Evolutionary conservation across 1,284 basidiomycete species (phyloP), one percentile per base, ranked within the genome.

Genomic region (Xerocomus nothofagi): DNA sequence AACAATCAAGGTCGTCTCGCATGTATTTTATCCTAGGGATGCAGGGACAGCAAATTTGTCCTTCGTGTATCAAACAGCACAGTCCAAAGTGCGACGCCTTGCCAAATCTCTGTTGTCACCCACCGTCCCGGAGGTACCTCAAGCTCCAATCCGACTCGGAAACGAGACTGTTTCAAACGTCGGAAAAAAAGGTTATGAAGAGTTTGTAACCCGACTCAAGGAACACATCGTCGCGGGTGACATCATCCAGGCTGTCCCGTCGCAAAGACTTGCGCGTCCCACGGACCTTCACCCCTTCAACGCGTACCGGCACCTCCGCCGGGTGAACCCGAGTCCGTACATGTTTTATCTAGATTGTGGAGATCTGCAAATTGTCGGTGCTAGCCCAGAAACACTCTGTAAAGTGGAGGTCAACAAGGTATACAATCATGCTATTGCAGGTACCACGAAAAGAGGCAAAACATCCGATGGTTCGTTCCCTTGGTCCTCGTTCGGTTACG

Each of bases 301-400:
- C 73, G 93, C 89, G 12, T 98, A 95, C 69, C 81, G 97, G 21
- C 90, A 93, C 51, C 77, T 99, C 39, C 84, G 97, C 42, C 88
- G 95, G 61, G 81, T 98, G 54, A 99, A 99, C 66, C 97, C 97
- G 1, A 95, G 91, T 48, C 97, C 97, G 6, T 99, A 99, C 73
- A 99, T 98, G 96, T 99, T 97, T 73, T 99, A 96, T 69, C 71
- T 99, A 57, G 92, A 99, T 62, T 95, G 93, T 60, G 91, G 92
- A 8, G 92, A 92, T 50, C 70, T 93, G 10, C 93, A 98, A 69
- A 77, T 99, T 29, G 94, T 99, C 14, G 97, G 97, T 10, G 97
- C 97, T 1, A 96, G 92, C 59, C 97, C 97, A 0, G 97, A 99
- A 72, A 98, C 96, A 15, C 75, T 99, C 12, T 99, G 97, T 74